These are phyloP conservation scores for Paecilomyces niveus DNA, from an alignment of 2,329 filamentous ascomycete species.

Conservation along the genomic window DNA sequence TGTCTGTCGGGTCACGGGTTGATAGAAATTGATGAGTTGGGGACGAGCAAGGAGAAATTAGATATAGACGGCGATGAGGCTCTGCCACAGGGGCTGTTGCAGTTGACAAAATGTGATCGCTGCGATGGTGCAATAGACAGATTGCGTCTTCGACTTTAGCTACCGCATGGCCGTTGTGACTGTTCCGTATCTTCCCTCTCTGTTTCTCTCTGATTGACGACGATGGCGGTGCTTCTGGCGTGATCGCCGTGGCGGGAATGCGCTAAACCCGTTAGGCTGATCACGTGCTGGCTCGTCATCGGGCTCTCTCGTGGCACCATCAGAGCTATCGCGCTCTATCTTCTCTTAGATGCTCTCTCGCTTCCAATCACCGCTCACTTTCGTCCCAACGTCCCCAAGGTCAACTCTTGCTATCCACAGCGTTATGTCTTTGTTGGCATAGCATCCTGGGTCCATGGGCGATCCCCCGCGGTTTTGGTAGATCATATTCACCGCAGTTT, in stretches of 20 bases:
- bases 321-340: not conserved
- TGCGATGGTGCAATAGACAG: not conserved
- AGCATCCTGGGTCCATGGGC: not conserved
- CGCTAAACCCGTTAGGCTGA: not conserved
- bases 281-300: constrained; percentile 1
- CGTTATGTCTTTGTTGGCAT: not conserved
- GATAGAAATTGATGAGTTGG: not conserved
- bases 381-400: not conserved
- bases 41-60: not conserved
- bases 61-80: not conserved
- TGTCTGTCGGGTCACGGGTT: not conserved
- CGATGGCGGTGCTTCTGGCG: constrained; percentile 1
- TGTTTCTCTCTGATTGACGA: not conserved
- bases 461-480: not conserved
- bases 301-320: not conserved
- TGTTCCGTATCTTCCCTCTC: not conserved
- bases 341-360: not conserved
- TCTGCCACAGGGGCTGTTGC: not conserved
- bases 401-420: not conserved
- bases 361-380: not conserved
- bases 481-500: not conserved
- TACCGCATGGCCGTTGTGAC: too few relatives aligned
- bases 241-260: constrained; percentile 1
- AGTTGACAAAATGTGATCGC: not conserved
- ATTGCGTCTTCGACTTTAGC: not conserved